phyloP scores from a whole-genome alignment of 202 grass and related monocot species.

The Sporobolus alterniflorus region DNA sequence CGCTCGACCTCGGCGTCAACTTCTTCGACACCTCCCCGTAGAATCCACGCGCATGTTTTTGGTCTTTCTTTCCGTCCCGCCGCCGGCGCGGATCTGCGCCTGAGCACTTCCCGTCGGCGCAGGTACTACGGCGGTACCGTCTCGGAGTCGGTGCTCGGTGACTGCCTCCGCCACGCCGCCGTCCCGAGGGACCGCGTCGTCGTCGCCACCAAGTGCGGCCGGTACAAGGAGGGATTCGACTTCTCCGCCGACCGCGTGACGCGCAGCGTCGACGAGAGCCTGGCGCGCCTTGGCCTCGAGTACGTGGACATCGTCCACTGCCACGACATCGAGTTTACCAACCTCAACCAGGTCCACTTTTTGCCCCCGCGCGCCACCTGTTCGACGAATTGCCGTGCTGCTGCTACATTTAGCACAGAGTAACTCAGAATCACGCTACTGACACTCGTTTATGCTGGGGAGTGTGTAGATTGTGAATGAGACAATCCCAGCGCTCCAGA shows the following conservation, averaged over 20 bases:
- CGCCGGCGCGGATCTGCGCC: background rate
- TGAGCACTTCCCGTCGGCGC: background rate
- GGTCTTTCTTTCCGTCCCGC: too few relatives aligned
- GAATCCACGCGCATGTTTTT: background rate
- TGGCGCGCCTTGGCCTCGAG: slow-evolving; percentile 65
- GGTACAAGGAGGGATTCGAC: slow-evolving; percentile 89
- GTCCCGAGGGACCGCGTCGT: slow-evolving; percentile 58
- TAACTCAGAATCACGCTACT: background rate
- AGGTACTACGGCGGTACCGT: slow-evolving; percentile 87
- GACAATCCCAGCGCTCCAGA: slow-evolving; percentile 78
- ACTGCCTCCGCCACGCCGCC: slow-evolving; percentile 69
- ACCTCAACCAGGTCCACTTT: slow-evolving; percentile 65
- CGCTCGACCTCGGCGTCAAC: slow-evolving; percentile 84
- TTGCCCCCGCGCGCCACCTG: background rate
- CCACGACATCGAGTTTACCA: slow-evolving; percentile 92
- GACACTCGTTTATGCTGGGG: background rate
- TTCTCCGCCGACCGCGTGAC: slow-evolving; percentile 75
- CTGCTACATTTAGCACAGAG: background rate
- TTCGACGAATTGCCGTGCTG: slow-evolving; percentile 15
- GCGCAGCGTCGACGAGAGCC: slow-evolving; percentile 79
- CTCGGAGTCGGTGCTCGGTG: slow-evolving; percentile 81
- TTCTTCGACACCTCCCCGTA: slow-evolving; percentile 99
- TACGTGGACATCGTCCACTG: slow-evolving; percentile 91
- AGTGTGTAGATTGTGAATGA: slow-evolving; percentile 76
- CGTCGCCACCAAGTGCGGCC: slow-evolving; percentile 88